phyloP scores from a whole-genome alignment of 2,329 filamentous ascomycete species.

The Domatiomyces catenatus region DNA sequence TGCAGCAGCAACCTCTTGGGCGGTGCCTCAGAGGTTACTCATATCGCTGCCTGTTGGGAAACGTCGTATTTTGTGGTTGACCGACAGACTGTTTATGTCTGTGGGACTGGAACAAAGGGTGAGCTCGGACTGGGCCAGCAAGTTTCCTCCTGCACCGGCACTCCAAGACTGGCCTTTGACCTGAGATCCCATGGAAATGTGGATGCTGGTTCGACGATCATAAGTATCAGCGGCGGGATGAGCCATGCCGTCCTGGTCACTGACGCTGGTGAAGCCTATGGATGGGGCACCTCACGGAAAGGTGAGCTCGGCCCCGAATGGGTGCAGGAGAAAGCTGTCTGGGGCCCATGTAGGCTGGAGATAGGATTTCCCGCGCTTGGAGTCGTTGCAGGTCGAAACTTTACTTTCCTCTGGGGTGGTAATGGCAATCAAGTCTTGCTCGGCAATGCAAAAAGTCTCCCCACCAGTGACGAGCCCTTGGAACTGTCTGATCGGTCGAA shows the following conservation, averaged over 20 bases:
- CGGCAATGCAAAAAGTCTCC: constrained; percentile 59
- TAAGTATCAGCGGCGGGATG: constrained; percentile 46
- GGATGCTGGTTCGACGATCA: constrained; percentile 20
- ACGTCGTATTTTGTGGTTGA: constrained; percentile 45
- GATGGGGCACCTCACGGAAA: constrained; percentile 79
- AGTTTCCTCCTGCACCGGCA: constrained; percentile 8
- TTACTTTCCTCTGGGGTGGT: constrained; percentile 52
- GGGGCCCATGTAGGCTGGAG: constrained; percentile 46
- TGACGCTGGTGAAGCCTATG: constrained; percentile 61
- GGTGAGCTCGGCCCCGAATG: constrained; percentile 57
- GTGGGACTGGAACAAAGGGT: constrained; percentile 54
- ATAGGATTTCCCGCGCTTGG: constrained; percentile 38
- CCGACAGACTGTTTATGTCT: constrained; percentile 39
- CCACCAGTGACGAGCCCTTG: constrained; percentile 43
- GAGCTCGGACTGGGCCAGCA: constrained; percentile 50
- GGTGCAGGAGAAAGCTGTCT: constrained; percentile 33
- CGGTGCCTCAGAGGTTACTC: constrained; percentile 20
- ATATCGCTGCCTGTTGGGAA: constrained; percentile 63
- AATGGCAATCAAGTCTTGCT: constrained; percentile 34
- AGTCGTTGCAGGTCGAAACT: constrained; percentile 69
- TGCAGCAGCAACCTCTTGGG: neutral
- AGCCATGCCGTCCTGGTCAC: constrained; percentile 62
- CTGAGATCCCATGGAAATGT: constrained; percentile 1
- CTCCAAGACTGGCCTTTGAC: constrained; percentile 6
- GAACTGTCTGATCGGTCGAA: constrained; percentile 46